Evolutionary conservation across 2,329 filamentous ascomycete species (phyloP).

Genomic region (Beauveria rudraprayagi): DNA sequence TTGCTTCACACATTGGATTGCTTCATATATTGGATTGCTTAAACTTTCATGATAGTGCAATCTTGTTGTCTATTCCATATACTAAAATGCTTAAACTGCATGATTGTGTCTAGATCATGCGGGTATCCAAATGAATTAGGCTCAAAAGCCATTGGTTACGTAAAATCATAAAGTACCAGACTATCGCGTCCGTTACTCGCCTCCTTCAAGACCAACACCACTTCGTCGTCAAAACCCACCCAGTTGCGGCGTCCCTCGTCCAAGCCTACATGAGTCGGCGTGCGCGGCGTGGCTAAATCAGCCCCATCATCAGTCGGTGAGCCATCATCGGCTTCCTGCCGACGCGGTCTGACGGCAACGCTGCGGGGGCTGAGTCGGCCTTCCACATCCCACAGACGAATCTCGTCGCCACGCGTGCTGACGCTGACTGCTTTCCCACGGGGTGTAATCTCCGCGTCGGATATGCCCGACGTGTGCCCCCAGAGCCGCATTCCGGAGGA

Average conservation of each 20-base stretch:
- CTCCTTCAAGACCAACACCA: conserved; percentile 79
- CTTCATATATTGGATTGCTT: too few species aligned
- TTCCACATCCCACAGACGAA: conserved; percentile 85
- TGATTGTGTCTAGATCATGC: neutral
- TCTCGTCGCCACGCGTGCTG: conserved; percentile 67
- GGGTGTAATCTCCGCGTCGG: conserved; percentile 74
- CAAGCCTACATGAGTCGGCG: neutral
- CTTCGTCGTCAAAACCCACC: conserved; percentile 86
- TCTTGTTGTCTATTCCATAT: too few species aligned
- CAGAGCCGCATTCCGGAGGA: conserved; percentile 69
- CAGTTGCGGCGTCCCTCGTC: conserved; percentile 45
- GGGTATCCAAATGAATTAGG: neutral
- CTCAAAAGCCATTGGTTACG: conserved; percentile 26
- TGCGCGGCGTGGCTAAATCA: neutral
- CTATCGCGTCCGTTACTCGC: conserved; percentile 59
- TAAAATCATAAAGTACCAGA: conserved; percentile 82
- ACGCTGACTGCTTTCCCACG: conserved; percentile 87
- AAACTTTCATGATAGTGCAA: too few species aligned
- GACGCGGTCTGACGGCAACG: conserved; percentile 41
- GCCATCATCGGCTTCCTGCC: neutral
- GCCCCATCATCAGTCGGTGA: conserved; percentile 14
- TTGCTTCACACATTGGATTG: too few species aligned
- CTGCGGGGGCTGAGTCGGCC: conserved; percentile 51
- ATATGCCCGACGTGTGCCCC: conserved; percentile 87
- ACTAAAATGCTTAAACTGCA: neutral